Evolutionary conservation across 805 yeast genomes (phyloP).

Genomic region (Metschnikowia koreensis): DNA sequence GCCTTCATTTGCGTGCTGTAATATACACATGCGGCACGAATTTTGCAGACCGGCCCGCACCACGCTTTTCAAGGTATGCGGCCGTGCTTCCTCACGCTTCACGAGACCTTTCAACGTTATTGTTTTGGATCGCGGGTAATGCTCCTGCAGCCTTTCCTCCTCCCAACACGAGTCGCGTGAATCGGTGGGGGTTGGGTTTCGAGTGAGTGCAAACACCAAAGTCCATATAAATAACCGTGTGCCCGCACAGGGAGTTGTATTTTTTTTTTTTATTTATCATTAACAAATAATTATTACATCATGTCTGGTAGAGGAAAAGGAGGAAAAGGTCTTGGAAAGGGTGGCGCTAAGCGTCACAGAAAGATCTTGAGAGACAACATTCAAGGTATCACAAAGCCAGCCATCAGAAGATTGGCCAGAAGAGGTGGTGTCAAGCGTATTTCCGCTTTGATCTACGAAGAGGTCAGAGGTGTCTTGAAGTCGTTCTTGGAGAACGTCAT

Average conservation of each 20-base stretch:
- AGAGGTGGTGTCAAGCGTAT: conserved; percentile 99
- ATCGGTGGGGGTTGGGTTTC: neutral
- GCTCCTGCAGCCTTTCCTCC: conserved; percentile 3
- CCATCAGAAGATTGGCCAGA: conserved; percentile 99
- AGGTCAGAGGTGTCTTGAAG: conserved; percentile 95
- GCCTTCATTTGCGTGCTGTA: conserved; percentile 1
- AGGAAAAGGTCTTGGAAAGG: conserved; percentile 99
- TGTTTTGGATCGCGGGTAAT: neutral
- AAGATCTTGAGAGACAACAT: conserved; percentile 99
- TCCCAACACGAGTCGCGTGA: conserved; percentile 2
- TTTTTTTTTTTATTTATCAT: conserved; percentile 13
- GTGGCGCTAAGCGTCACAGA: conserved; percentile 99
- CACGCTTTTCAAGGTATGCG: neutral
- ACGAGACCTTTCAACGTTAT: neutral
- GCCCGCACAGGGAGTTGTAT: conserved; percentile 2
- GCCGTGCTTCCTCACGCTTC: neutral
- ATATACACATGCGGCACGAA: neutral
- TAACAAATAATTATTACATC: conserved; percentile 28
- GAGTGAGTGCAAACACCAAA: conserved; percentile 15
- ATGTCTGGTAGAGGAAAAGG: conserved; percentile 99
- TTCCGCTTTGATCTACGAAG: conserved; percentile 97
- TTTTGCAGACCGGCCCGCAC: neutral
- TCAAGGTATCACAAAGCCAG: conserved; percentile 99
- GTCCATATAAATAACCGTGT: conserved; percentile 9
- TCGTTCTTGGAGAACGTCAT: conserved; percentile 95